Percentiles rank a stretch among this genome's conserved stretches.
Conservation (phyloP, 202 grass and related monocot genomes). For the Eragrostis tef region DNA sequence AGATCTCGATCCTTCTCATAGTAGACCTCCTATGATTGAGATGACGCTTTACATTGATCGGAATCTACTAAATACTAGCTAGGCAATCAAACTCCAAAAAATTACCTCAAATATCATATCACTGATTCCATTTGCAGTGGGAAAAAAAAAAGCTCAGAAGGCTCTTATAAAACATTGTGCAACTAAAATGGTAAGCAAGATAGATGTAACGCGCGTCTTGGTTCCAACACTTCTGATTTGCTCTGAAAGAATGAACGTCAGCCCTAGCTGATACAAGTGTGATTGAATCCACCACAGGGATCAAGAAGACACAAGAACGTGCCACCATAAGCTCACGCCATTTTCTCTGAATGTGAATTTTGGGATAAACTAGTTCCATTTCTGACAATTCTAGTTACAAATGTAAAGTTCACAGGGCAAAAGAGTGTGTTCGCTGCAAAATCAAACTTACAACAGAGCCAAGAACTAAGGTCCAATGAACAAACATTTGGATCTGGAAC, state of each 20-base stretch:
- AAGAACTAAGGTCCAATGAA: slow-evolving; percentile 36
- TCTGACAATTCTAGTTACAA: slow-evolving; percentile 24
- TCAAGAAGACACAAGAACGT: not conserved
- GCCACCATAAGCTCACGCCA: not conserved
- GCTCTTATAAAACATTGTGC: not conserved
- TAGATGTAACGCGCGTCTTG: no score
- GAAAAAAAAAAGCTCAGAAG: not conserved
- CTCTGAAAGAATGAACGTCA: not conserved
- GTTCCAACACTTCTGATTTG: not conserved
- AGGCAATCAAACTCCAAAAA: not conserved
- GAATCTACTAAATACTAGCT: not conserved
- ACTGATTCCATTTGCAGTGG: not conserved
- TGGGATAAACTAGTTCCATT: slow-evolving; percentile 19
- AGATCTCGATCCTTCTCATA: slow-evolving; percentile 23
- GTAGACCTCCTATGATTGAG: slow-evolving; percentile 32
- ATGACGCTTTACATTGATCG: not conserved
- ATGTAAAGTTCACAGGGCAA: not conserved
- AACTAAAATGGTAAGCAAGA: not conserved
- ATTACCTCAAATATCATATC: not conserved
- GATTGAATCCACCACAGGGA: not conserved
- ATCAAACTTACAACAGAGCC: slow-evolving; percentile 40
- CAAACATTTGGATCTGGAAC: slow-evolving; percentile 27
- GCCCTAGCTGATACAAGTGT: not conserved
- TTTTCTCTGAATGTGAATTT: slow-evolving; percentile 19
- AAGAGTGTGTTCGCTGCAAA: slow-evolving; percentile 18